Evolutionary conservation across 1,139 yeast genomes (phyloP).

Genomic region (Magnusiomyces fungicola): DNA sequence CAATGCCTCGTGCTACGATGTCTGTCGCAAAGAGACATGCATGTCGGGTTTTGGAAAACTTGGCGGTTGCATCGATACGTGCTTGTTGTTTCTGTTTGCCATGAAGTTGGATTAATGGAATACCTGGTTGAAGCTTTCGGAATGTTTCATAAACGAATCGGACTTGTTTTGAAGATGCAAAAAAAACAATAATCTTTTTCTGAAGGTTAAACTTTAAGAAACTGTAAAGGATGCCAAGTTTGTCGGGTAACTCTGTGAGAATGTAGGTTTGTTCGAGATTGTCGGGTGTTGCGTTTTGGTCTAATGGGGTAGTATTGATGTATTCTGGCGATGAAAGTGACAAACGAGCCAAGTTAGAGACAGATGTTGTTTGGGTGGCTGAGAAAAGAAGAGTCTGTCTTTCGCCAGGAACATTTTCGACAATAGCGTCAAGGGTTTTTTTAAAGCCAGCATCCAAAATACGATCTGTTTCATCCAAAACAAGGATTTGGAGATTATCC

Average conservation of each 20-base stretch:
- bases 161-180: constrained; percentile 91
- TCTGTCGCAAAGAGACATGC: constrained; percentile 94
- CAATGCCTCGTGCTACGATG: constrained; percentile 94
- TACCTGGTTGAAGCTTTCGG: constrained; percentile 91
- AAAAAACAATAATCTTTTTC: constrained; percentile 76
- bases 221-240: constrained; percentile 80
- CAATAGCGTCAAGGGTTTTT: constrained; percentile 76
- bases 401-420: constrained; percentile 66
- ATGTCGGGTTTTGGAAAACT: constrained; percentile 78
- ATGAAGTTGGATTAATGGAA: constrained; percentile 81
- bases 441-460: constrained; percentile 96
- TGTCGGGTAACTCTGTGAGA: constrained; percentile 64
- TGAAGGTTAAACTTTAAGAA: constrained; percentile 85
- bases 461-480: constrained; percentile 93
- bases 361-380: constrained; percentile 89
- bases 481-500: constrained; percentile 70
- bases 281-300: constrained; percentile 62
- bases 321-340: constrained; percentile 75
- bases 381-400: constrained; percentile 87
- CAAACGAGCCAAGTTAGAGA: constrained; percentile 79
- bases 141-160: constrained; percentile 89
- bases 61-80: constrained; percentile 78
- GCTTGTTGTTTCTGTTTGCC: constrained; percentile 96
- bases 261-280: constrained; percentile 78
- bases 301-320: constrained; percentile 46